Percentiles rank a stretch among this genome's conserved stretches.
Evolutionary conservation across 139 green algal species (phyloP).

Genomic region (Closterium sp.): DNA sequence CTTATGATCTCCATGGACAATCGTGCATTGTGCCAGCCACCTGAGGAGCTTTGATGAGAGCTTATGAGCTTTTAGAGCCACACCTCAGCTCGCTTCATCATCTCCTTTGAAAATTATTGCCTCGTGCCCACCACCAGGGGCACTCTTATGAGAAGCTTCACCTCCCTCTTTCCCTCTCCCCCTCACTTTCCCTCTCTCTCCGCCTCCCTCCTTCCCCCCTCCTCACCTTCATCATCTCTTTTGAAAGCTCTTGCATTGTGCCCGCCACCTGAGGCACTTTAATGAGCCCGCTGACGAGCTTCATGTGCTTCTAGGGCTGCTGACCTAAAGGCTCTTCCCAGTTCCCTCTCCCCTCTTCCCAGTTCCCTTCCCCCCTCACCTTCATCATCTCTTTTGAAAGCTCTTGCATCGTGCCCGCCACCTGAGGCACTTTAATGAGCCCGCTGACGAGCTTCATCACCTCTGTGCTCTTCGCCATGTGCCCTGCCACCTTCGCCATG

Average conservation of each 20-base stretch:
- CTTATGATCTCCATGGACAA: slow-evolving; percentile 57
- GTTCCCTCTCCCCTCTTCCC: no score
- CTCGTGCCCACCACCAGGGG: no score
- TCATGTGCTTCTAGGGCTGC: neutral
- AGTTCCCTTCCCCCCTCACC: no score
- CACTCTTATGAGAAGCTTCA: no score
- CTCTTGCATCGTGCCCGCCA: no score
- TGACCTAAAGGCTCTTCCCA: no score
- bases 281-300: slow-evolving; percentile 34
- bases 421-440: no score
- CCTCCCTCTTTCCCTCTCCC: no score
- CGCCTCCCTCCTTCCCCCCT: neutral
- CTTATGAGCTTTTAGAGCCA: no score
- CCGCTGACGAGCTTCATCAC: slow-evolving; percentile 56
- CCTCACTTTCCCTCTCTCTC: no score
- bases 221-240: slow-evolving; percentile 59
- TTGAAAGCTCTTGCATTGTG: slow-evolving; percentile 57
- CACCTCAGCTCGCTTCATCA: neutral
- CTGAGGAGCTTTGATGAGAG: slow-evolving; percentile 50
- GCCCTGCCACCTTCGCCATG: slow-evolving; percentile 35
- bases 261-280: slow-evolving; percentile 42
- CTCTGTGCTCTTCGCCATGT: slow-evolving; percentile 57
- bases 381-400: no score
- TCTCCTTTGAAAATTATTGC: no score
- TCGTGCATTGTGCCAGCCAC: slow-evolving; percentile 53